Evolutionary conservation across 164 flowering plant genomes (phyloP), one percentile per base, ranked within the genome.

Genomic region (Chimonanthus praecox): DNA sequence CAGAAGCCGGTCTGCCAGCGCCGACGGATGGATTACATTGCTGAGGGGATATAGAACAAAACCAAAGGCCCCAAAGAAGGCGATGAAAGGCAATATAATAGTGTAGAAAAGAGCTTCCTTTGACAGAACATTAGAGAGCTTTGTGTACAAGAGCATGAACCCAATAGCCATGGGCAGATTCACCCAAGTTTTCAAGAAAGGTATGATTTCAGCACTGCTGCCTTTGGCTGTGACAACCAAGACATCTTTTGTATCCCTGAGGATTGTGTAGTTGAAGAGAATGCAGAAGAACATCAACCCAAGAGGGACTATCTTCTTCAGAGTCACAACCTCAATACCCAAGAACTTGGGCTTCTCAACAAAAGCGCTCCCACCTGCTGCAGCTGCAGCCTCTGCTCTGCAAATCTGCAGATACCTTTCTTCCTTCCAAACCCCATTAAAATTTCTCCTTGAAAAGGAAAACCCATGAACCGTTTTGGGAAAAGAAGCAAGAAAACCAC

Each of bases 141-240:
- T 92, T 3, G 93, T 88, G 79, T 95, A 95, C 77, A 93, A 77
- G 62, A 95, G 72, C 98, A 92, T 94, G 75, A 92, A 94, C 70
- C 97, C 97, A 78, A 94, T 66, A 51, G 98, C 99, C 97, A 92
- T 88, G 7, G 99, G 99, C 81, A 94, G 79, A 75, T 93, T 90
- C 66, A 91, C 95, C 97, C 98, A 93, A 47, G 97, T 90, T 77
- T 93, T 91, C 77, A 93, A 65, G 69, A 93, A 94, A n/a, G 95
- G 97, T 50, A 94, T 94, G 82, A 91, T 91, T 80, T 94, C 97
- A 20, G 97, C 98, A 82, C 95, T 89, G 46, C 92, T 90, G 8
- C 95, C 98, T 75, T 84, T 82, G 7, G 7, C 94, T 94, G 3
- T 95, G 90, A 65, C 88, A 92, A 48, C 58, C 58, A 51, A 51